Evolutionary conservation across 2,329 filamentous ascomycete genomes (phyloP), one percentile per base, ranked within the genome.

Genomic region (Curvularia verruculosa): DNA sequence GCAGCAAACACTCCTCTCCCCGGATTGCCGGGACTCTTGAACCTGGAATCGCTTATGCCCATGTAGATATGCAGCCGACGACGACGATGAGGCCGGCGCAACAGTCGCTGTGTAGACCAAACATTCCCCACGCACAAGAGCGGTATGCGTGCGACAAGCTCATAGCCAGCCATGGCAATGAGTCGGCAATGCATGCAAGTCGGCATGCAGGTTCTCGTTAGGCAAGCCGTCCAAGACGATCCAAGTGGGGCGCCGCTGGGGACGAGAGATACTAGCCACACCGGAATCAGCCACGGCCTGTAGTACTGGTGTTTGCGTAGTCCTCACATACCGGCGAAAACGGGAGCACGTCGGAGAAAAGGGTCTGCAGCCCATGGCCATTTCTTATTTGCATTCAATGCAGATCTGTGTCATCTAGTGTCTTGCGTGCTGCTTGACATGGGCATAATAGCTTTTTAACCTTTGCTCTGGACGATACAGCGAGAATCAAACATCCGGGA

Each of bases 181-280:
- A 46, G n/a, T 19, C 26, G 24, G 43, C n/a, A 34, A 21, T 34
- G 44, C 44, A 31, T 46, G 44, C 44, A 31, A 46, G 34, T 39
- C 13, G 23, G 28, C 12, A 49, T 49, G 46, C 46, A 39, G 34
- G 46, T 49, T 9, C 44, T 52, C 12, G 40, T 45, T 52, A 26
- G 40, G 21, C 10, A 28, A 26, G 13, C 28, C 21, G n/a, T 37
- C 29, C 29, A 45, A 18, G 39, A 7, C 28, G 10, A 18, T 37
- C 29, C 29, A 45, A 23, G 39, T 36, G 39, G 28, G 28, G 49
- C 28, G 21, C 37, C 12, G 28, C 19, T 7, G 37, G 3, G 21
- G 29, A 23, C 21, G 36, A 24, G 36, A 24, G 36, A 41, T 29
- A 23, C 39, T 44, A 52, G 40, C 49, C 49, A 37, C 29, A 36